Conservation (phyloP, 2,329 filamentous ascomycete species). For the Laburnicola sp. region DNA sequence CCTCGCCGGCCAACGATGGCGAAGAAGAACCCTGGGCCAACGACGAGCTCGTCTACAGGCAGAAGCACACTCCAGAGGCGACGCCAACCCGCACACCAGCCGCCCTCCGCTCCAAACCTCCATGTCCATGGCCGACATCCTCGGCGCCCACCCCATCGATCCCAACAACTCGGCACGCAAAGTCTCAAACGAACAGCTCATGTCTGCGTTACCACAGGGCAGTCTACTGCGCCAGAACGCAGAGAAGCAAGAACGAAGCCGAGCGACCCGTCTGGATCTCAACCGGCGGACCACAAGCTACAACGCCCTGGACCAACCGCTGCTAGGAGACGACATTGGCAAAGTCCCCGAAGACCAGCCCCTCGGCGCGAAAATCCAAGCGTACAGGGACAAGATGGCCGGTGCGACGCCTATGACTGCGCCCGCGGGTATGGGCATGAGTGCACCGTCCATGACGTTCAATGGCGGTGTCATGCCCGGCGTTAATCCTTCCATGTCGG, state of each 20-base stretch:
- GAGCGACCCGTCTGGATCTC: slow-evolving; percentile 40
- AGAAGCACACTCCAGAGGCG: slow-evolving; percentile 61
- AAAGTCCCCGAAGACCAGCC: slow-evolving; percentile 35
- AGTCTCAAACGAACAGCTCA: slow-evolving; percentile 40
- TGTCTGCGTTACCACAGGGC: slow-evolving; percentile 42
- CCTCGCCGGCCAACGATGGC: slow-evolving; percentile 39
- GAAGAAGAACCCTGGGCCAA: slow-evolving; percentile 81
- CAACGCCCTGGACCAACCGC: slow-evolving; percentile 34
- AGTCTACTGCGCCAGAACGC: slow-evolving; percentile 48
- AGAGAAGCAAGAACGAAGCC: slow-evolving; percentile 42
- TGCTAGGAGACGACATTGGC: slow-evolving; percentile 26
- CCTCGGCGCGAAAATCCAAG: slow-evolving; percentile 40
- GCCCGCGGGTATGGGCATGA: slow-evolving; percentile 9
- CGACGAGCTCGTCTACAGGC: slow-evolving; percentile 73
- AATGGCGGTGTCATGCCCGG: slow-evolving; percentile 14
- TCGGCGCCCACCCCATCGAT: slow-evolving; percentile 57
- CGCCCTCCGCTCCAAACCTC: slow-evolving; percentile 47
- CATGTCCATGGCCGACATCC: slow-evolving; percentile 64
- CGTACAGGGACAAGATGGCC: slow-evolving; percentile 41
- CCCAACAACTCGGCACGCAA: slow-evolving; percentile 39
- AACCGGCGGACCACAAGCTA: slow-evolving; percentile 39
- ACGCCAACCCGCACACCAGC: slow-evolving; percentile 24
- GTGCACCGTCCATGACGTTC: slow-evolving; percentile 20
- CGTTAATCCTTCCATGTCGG: slow-evolving; percentile 15
- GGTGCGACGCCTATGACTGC: slow-evolving; percentile 19